Evolutionary conservation across 2,329 filamentous ascomycete species (phyloP).

Genomic region (Colletotrichum scovillei): DNA sequence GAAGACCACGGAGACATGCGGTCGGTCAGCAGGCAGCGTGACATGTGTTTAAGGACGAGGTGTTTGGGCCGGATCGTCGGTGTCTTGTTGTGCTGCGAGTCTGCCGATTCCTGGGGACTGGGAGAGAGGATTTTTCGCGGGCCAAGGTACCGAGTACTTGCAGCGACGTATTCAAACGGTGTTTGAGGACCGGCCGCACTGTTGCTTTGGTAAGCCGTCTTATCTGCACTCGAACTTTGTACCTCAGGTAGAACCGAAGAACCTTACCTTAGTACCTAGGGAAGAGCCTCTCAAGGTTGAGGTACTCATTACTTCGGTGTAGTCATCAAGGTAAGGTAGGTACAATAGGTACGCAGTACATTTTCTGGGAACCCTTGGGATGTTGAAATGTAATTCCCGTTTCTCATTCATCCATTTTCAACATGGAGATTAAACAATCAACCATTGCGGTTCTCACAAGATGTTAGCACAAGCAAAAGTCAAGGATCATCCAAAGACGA

Average conservation of each 20-base stretch:
- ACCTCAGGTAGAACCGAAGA: neutral
- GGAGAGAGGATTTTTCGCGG: constrained; percentile 32
- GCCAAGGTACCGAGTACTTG: constrained; percentile 29
- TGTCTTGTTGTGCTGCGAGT: constrained; percentile 37
- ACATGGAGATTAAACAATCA: neutral
- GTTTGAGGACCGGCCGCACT: neutral
- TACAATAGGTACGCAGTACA: too few relatives aligned
- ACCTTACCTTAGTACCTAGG: neutral
- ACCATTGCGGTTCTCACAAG: neutral
- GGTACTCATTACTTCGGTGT: too few relatives aligned
- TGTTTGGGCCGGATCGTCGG: constrained; percentile 36
- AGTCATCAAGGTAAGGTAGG: too few relatives aligned
- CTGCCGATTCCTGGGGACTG: constrained; percentile 6
- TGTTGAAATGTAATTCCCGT: neutral
- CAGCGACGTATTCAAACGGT: neutral
- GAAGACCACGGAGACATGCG: constrained; percentile 35
- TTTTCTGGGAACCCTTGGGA: neutral
- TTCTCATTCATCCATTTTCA: neutral
- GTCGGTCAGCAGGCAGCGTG: constrained; percentile 36
- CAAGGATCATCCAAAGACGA: constrained; percentile 1
- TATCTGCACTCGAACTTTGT: too few relatives aligned
- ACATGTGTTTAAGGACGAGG: constrained; percentile 31
- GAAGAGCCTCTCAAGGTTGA: too few relatives aligned
- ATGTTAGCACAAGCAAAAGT: neutral
- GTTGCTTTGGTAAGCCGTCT: constrained; percentile 2